phyloP scores from a whole-genome alignment of 148 eudicot species.

The Arctostaphylos glauca region DNA sequence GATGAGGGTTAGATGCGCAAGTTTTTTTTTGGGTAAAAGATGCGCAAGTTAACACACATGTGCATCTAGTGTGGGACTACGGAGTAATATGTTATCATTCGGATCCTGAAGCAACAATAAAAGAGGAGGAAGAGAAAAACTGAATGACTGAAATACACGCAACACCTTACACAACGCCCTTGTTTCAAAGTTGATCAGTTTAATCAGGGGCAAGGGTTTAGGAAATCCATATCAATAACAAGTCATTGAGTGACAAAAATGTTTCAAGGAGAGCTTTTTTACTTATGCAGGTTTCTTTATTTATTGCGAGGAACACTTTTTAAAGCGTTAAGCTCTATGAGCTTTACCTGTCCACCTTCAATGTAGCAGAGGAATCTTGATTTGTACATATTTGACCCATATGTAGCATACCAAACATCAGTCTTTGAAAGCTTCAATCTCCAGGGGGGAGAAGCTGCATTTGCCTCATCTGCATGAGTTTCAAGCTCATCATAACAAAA shows the following conservation, averaged over 20 bases:
- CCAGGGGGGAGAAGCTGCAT: conserved; percentile 45
- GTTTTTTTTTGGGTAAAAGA: too few relatives aligned
- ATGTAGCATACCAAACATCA: conserved; percentile 86
- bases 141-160: neutral
- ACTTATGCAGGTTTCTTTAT: neutral
- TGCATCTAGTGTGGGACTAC: neutral
- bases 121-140: neutral
- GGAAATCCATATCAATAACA: neutral
- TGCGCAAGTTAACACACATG: neutral
- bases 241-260: neutral
- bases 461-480: conserved; percentile 42
- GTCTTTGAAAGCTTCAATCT: conserved; percentile 56
- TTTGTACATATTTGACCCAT: conserved; percentile 84
- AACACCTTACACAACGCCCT: neutral
- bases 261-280: neutral
- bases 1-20: neutral
- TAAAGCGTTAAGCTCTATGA: neutral
- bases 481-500: neutral
- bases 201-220: conserved; percentile 1
- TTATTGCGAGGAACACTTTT: neutral
- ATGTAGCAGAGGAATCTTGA: conserved; percentile 85
- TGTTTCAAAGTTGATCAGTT: neutral
- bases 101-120: neutral
- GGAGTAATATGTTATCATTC: neutral
- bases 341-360: conserved; percentile 86